Conservation (phyloP, 305 asterid genomes). For the Solanum hybrid region DNA sequence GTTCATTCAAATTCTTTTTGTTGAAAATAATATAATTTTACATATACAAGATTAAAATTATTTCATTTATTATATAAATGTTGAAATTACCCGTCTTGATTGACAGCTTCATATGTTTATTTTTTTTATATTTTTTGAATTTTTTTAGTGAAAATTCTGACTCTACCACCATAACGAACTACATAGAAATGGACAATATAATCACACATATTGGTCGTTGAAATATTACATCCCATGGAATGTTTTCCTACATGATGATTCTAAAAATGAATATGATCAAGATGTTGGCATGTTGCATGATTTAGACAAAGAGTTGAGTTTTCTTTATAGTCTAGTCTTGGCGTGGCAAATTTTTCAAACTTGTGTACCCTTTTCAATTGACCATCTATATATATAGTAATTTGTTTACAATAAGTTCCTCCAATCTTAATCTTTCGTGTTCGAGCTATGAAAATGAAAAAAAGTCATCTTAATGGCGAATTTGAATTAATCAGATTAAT, state of each 20-base stretch:
- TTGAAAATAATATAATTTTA: not conserved
- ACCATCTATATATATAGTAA: conserved; percentile 3
- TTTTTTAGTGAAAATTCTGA: not conserved
- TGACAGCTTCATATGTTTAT: not conserved
- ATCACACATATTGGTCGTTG: not conserved
- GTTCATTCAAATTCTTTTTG: not conserved
- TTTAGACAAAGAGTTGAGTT: conserved; percentile 1
- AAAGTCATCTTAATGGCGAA: not conserved
- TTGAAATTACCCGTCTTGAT: not conserved
- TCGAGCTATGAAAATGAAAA: not conserved
- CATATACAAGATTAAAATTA: not conserved
- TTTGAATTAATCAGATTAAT: not conserved
- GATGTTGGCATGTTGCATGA: conserved; percentile 12
- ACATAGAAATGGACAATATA: not conserved
- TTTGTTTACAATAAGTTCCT: not conserved
- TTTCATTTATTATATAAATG: not conserved
- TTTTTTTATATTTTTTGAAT: not conserved
- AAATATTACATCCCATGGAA: not conserved
- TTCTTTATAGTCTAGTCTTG: not conserved
- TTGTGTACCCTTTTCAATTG: conserved; percentile 4
- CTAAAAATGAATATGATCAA: conserved; percentile 8
- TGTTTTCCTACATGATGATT: not conserved
- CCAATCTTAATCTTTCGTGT: not conserved
- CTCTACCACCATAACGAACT: not conserved
- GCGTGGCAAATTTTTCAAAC: not conserved